These are phyloP conservation scores for Botrytis fabae DNA, from an alignment of 2,329 filamentous ascomycete genomes.

Conservation along the genomic window DNA sequence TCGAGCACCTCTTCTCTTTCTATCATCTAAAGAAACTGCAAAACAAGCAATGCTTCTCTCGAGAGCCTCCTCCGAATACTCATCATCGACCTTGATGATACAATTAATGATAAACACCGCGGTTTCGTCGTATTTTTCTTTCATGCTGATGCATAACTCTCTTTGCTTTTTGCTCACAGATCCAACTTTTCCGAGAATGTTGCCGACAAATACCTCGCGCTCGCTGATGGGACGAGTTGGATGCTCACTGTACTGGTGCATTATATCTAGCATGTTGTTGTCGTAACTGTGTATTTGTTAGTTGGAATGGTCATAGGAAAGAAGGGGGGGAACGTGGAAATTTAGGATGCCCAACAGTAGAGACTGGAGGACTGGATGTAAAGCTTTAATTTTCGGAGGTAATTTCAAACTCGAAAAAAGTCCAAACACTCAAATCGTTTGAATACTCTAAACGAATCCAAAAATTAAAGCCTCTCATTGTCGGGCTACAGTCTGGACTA, in stretches of 20 bases:
- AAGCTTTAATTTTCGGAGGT: not conserved
- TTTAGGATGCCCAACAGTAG: slow-evolving; percentile 28
- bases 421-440: not conserved
- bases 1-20: slow-evolving; percentile 33
- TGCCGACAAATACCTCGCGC: slow-evolving; percentile 57
- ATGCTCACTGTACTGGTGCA: slow-evolving; percentile 48
- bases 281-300: slow-evolving; percentile 48
- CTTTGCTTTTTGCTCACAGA: slow-evolving; percentile 43
- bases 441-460: not conserved
- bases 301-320: not conserved
- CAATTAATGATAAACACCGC: slow-evolving; percentile 45
- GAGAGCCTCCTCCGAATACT: slow-evolving; percentile 45
- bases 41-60: slow-evolving; percentile 53
- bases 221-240: slow-evolving; percentile 48
- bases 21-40: slow-evolving; percentile 44
- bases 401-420: not conserved
- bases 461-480: not conserved
- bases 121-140: slow-evolving; percentile 46
- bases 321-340: not conserved
- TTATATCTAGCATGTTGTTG: slow-evolving; percentile 49
- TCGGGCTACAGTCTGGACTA: not conserved
- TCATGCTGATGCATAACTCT: slow-evolving; percentile 46
- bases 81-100: slow-evolving; percentile 46
- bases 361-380: not conserved
- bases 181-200: slow-evolving; percentile 53